These are phyloP conservation scores for Iberis pinnata DNA, from an alignment of 345 rosid species.

Conservation along the genomic window DNA sequence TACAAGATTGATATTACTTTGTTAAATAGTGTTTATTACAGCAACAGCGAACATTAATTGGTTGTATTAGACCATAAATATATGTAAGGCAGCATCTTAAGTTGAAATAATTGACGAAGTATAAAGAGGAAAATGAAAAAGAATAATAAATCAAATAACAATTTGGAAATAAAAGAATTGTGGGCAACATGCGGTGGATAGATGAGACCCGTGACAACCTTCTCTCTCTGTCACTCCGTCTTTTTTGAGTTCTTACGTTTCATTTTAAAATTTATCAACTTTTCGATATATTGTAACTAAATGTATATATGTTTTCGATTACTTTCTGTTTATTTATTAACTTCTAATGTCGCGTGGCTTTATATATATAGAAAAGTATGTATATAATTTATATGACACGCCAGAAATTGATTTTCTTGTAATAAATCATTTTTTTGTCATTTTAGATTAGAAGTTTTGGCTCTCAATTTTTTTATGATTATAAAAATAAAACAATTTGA, in stretches of 20 bases:
- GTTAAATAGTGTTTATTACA: not conserved
- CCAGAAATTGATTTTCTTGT: too few species aligned
- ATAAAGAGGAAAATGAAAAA: too few species aligned
- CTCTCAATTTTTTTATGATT: too few species aligned
- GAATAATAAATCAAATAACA: not conserved
- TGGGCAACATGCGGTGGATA: conserved; percentile 28
- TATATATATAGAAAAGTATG: too few species aligned
- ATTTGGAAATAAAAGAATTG: conserved; percentile 12
- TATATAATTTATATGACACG: too few species aligned
- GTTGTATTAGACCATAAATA: not conserved
- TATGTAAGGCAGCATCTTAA: too few species aligned
- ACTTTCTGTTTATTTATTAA: not conserved
- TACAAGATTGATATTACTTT: not conserved
- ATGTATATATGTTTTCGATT: not conserved
- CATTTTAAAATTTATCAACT: not conserved
- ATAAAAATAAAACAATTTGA: too few species aligned
- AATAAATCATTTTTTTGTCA: too few species aligned
- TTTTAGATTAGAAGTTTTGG: too few species aligned
- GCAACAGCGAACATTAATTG: not conserved
- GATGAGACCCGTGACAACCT: conserved; percentile 23
- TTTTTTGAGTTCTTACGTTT: conserved; percentile 18
- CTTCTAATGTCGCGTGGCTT: not conserved
- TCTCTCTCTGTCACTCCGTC: conserved; percentile 20
- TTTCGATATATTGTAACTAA: not conserved
- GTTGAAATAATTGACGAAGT: too few species aligned